Evolutionary conservation across 2,329 filamentous ascomycete species (phyloP), one percentile per base, ranked within the genome.

Genomic region (Botrytis tulipae): DNA sequence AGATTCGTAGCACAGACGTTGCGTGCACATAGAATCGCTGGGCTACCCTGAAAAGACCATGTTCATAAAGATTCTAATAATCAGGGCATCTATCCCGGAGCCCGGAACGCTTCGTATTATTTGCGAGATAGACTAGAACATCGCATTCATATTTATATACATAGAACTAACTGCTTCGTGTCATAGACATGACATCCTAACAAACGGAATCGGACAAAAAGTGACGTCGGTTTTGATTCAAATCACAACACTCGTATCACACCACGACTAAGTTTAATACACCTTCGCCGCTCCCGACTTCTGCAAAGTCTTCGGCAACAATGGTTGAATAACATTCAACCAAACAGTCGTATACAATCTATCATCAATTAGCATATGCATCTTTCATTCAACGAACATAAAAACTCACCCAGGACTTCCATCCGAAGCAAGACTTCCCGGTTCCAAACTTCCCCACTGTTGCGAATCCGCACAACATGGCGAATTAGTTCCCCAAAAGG

Each of bases 371-470:
- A 67, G 46, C 48, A 67, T n/a, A 14, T 32, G 5, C 35, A n/a
- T 18, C 20, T 12, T 35, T 25, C 32, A 35, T 14, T 0, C 18
- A 22, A 48, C 35, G 1, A 9, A 20, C 7, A 46, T 8, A 40
- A 1, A n/a, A 46, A 67, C 70, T 72, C 35, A 72, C 7, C 85
- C 81, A 2, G 83, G 84, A 2, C 80, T 79, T 25, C 85, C 85
- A 76, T 82, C 84, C 0, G 74, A 78, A 0, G 85, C 83, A 74
- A 80, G 80, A 78, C 84, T 86, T 0, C 83, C 84, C 0, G 85
- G 85, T 76, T 87, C 85, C 51, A 87, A 78, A 73, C 83, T 85
- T 6, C 85, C 85, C 60, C 82, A 81, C 75, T 83, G 82, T 59
- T 75, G 75, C 63, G 78, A 80, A 80, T 86, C 83, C 0, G 82